A percentile compares a stretch with the other conserved stretches of the same genome.
Conservation (phyloP, 306 rosid genomes). For the Cicer arietinum region DNA sequence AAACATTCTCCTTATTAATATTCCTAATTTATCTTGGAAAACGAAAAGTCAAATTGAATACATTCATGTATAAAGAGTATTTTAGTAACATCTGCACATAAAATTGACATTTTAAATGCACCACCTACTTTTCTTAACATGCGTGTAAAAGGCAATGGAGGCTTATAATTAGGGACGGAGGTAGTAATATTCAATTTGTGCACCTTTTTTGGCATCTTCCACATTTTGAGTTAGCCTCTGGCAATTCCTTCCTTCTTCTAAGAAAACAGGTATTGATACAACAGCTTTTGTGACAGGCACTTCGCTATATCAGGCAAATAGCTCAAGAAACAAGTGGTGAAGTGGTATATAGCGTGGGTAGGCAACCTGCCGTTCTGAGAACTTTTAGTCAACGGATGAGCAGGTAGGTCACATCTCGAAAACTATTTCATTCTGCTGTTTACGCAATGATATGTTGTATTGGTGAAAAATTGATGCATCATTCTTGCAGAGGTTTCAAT, state of each 20-base stretch:
- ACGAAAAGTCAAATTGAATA: no score
- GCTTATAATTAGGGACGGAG: no score
- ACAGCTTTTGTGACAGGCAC: conserved; percentile 63
- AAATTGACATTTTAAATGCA: no score
- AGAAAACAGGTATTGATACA: conserved; percentile 38
- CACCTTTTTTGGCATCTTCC: neutral
- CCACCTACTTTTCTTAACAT: no score
- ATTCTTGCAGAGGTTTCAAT: conserved; percentile 78
- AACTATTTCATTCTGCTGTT: neutral
- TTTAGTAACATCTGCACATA: no score
- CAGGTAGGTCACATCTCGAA: conserved; percentile 55
- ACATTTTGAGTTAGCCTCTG: conserved; percentile 24
- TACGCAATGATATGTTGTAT: neutral
- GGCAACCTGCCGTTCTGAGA: conserved; percentile 97
- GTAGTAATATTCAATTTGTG: conserved; percentile 11
- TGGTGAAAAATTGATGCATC: conserved; percentile 10
- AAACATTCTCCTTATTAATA: no score
- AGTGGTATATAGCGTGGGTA: conserved; percentile 86
- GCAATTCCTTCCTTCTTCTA: conserved; percentile 9
- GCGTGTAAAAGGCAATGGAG: no score
- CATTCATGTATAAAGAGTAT: no score
- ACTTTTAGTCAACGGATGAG: conserved; percentile 95
- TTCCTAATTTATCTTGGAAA: no score
- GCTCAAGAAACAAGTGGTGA: conserved; percentile 99
- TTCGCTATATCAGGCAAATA: conserved; percentile 86